Percentiles rank a stretch among this genome's conserved stretches.
phyloP scores from a whole-genome alignment of 768 basidiomycete genomes.

The Nidula microcarpa region DNA sequence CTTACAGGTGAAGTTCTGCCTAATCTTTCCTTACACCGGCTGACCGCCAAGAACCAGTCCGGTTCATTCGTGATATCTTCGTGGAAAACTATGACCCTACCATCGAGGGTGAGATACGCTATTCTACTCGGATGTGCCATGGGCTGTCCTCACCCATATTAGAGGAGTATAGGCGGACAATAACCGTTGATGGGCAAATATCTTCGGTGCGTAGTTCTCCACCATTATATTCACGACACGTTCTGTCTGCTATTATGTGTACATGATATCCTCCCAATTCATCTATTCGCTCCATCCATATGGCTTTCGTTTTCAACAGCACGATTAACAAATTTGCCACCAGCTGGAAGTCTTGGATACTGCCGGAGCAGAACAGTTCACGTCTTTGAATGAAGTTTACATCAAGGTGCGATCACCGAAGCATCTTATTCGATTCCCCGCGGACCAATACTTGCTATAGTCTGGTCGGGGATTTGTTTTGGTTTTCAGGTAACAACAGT shows the following conservation, averaged over 20 bases:
- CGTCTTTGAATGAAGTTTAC: constrained; percentile 74
- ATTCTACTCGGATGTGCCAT: neutral
- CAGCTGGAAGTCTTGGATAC: constrained; percentile 83
- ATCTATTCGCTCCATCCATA: neutral
- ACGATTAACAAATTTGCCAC: constrained; percentile 2
- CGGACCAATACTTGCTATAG: constrained; percentile 23
- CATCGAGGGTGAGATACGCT: constrained; percentile 60
- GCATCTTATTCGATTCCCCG: neutral
- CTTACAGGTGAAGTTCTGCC: constrained; percentile 45
- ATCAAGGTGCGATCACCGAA: constrained; percentile 52
- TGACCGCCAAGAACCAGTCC: constrained; percentile 33
- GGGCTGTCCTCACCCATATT: constrained; percentile 11
- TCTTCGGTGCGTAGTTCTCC: constrained; percentile 46
- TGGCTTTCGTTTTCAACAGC: too few relatives aligned
- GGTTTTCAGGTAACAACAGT: constrained; percentile 61
- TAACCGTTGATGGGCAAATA: constrained; percentile 64
- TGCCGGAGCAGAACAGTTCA: constrained; percentile 85
- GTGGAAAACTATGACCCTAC: constrained; percentile 80
- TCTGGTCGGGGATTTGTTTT: constrained; percentile 76
- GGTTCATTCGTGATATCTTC: constrained; percentile 72
- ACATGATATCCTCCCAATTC: neutral
- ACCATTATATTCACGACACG: neutral
- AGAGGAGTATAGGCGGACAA: constrained; percentile 70
- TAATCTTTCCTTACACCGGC: neutral
- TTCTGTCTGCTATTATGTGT: neutral